Conservation (phyloP, 805 yeast genomes). For the Schwanniomyces polymorphus region DNA sequence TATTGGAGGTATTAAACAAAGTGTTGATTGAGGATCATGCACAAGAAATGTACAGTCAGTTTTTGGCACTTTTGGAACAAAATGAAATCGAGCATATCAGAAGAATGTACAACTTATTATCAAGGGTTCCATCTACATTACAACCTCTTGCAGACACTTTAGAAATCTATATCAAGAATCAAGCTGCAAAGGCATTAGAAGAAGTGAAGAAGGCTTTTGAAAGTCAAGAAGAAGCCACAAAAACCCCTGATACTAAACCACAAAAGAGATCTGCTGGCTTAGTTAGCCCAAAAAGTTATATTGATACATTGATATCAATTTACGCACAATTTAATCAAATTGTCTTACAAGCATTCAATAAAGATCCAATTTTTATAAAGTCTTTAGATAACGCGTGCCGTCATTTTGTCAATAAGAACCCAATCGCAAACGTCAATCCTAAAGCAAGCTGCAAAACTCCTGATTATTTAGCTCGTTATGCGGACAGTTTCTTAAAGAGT, state of each 20-base stretch:
- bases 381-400: conserved; percentile 90
- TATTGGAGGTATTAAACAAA: conserved; percentile 72
- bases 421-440: conserved; percentile 69
- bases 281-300: conserved; percentile 78
- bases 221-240: conserved; percentile 13
- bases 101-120: conserved; percentile 73
- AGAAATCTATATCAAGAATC: conserved; percentile 64
- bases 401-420: conserved; percentile 76
- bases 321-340: conserved; percentile 67
- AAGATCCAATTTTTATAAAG: conserved; percentile 75
- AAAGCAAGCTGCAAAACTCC: conserved; percentile 78
- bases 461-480: conserved; percentile 84
- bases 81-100: conserved; percentile 70
- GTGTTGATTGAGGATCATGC: conserved; percentile 81
- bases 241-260: conserved; percentile 12
- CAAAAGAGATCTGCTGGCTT: conserved; percentile 17
- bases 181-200: conserved; percentile 51
- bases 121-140: conserved; percentile 76
- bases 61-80: conserved; percentile 70
- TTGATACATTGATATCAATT: conserved; percentile 71
- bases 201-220: conserved; percentile 44
- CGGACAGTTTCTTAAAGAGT: conserved; percentile 79
- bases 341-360: conserved; percentile 65
- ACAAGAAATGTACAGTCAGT: conserved; percentile 71
- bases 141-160: conserved; percentile 75